Evolutionary conservation across 768 basidiomycete genomes (phyloP).

Genomic region (Suillus subaureus): DNA sequence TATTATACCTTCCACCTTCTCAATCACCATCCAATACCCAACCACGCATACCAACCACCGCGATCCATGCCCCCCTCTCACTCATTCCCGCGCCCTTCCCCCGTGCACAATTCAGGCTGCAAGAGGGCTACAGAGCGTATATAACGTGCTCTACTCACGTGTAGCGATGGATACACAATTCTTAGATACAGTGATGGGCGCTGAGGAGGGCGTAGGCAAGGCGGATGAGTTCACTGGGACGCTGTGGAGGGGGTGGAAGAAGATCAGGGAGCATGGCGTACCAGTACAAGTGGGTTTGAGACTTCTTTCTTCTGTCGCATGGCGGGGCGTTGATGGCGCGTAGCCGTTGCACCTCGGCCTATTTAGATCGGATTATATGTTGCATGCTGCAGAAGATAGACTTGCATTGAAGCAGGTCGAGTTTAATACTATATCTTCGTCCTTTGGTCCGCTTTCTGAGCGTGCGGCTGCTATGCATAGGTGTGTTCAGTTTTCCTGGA

Average conservation of each 20-base stretch:
- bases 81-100: slow-evolving; percentile 90
- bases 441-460: slow-evolving; percentile 82
- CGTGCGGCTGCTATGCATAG: slow-evolving; percentile 72
- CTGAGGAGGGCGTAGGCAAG: slow-evolving; percentile 69
- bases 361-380: slow-evolving; percentile 92
- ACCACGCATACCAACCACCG: slow-evolving; percentile 63
- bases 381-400: slow-evolving; percentile 54
- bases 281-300: slow-evolving; percentile 46
- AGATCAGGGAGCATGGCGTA: slow-evolving; percentile 63
- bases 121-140: slow-evolving; percentile 66
- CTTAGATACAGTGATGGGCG: slow-evolving; percentile 84
- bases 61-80: slow-evolving; percentile 88
- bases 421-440: slow-evolving; percentile 95
- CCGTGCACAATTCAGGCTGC: slow-evolving; percentile 67
- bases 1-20: slow-evolving; percentile 75
- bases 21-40: slow-evolving; percentile 28
- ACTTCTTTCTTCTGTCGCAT: background rate
- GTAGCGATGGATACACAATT: slow-evolving; percentile 80
- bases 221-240: slow-evolving; percentile 87
- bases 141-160: slow-evolving; percentile 85
- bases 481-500: slow-evolving; percentile 40
- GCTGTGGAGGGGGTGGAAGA: slow-evolving; percentile 87
- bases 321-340: slow-evolving; percentile 9
- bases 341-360: slow-evolving; percentile 87
- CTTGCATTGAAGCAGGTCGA: slow-evolving; percentile 88